Evolutionary conservation across 257 asterid genomes (phyloP).

Genomic region (Oldenlandia corymbosa): DNA sequence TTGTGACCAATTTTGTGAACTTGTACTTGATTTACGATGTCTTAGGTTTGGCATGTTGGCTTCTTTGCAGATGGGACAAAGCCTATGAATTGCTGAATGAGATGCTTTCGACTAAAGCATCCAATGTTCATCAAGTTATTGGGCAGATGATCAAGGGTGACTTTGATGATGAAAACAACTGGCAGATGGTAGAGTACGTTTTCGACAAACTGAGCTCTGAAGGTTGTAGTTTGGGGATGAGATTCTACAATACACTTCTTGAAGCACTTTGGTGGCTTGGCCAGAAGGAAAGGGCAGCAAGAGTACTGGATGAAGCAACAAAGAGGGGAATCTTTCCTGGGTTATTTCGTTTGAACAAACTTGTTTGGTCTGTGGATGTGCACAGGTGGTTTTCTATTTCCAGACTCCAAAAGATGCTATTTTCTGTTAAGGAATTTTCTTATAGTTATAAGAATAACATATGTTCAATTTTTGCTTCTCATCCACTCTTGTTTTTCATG

Average conservation of each 20-base stretch:
- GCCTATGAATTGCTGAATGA: constrained; percentile 62
- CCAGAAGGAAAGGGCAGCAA: constrained; percentile 90
- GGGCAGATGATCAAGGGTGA: constrained; percentile 91
- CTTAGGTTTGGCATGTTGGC: constrained; percentile 19
- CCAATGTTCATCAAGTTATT: constrained; percentile 73
- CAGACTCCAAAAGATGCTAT: too few species aligned
- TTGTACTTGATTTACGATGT: neutral
- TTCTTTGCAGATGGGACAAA: constrained; percentile 61
- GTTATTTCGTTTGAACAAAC: constrained; percentile 67
- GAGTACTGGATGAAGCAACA: constrained; percentile 84
- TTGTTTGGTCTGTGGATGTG: constrained; percentile 84
- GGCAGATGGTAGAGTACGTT: constrained; percentile 97
- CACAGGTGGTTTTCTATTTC: constrained; percentile 56
- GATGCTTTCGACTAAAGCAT: constrained; percentile 59
- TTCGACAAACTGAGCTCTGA: constrained; percentile 84
- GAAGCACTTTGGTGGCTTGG: constrained; percentile 98
- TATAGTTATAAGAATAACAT: neutral
- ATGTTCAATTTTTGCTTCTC: constrained; percentile 7
- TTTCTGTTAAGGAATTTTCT: neutral
- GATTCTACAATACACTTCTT: constrained; percentile 67
- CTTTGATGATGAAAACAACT: constrained; percentile 67
- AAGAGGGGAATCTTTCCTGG: constrained; percentile 86
- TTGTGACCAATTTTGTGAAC: neutral
- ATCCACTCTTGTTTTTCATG: constrained; percentile 13
- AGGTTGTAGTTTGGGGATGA: constrained; percentile 81